Percentiles rank a stretch among this genome's conserved stretches.
Evolutionary conservation across 352 stramenopile genomes (phyloP).

Genomic region (Elongisporangium anandrum): DNA sequence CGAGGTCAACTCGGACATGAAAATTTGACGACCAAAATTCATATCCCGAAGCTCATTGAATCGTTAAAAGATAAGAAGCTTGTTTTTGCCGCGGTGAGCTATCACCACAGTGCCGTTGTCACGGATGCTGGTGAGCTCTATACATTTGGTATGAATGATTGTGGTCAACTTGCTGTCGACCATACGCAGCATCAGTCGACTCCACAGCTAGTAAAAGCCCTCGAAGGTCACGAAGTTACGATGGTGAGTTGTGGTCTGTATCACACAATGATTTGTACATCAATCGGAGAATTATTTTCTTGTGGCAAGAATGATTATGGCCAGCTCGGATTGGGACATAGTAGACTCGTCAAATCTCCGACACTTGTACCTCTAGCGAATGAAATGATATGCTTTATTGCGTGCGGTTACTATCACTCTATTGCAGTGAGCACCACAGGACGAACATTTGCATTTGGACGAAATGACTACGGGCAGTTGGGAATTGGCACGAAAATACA

Average conservation of each 20-base stretch:
- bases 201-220: slow-evolving; percentile 67
- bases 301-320: slow-evolving; percentile 89
- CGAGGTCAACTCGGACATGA: slow-evolving; percentile 83
- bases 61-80: slow-evolving; percentile 82
- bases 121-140: slow-evolving; percentile 75
- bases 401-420: slow-evolving; percentile 86
- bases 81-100: slow-evolving; percentile 74
- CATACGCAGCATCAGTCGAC: slow-evolving; percentile 73
- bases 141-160: slow-evolving; percentile 90
- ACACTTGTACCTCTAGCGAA: slow-evolving; percentile 54
- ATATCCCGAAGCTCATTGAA: slow-evolving; percentile 82
- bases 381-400: slow-evolving; percentile 76
- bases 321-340: slow-evolving; percentile 77
- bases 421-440: slow-evolving; percentile 62
- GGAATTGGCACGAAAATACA: slow-evolving; percentile 83
- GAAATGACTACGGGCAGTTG: slow-evolving; percentile 87
- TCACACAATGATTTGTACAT: slow-evolving; percentile 78
- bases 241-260: slow-evolving; percentile 84
- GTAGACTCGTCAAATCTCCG: slow-evolving; percentile 67
- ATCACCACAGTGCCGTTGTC: slow-evolving; percentile 81
- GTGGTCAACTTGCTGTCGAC: slow-evolving; percentile 78
- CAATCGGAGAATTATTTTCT: slow-evolving; percentile 58
- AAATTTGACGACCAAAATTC: slow-evolving; percentile 81
- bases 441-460: slow-evolving; percentile 72
- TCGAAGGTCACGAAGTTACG: slow-evolving; percentile 67